Evolutionary conservation across 179 eudicot genomes (phyloP).

Genomic region (Beta corolliflora): DNA sequence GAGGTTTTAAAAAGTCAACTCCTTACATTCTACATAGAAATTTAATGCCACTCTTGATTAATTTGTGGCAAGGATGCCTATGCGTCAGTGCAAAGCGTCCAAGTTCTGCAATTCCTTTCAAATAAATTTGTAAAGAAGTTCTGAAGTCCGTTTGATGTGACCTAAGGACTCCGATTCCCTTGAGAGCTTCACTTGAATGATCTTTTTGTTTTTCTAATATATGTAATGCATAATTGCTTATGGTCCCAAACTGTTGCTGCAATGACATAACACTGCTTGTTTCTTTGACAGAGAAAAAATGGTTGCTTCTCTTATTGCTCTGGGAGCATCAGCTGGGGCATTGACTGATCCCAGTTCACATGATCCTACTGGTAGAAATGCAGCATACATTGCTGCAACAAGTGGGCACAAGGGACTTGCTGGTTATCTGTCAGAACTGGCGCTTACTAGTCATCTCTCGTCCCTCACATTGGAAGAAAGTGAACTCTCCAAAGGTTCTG

Average conservation of each 20-base stretch:
- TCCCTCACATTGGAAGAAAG: slow-evolving; percentile 72
- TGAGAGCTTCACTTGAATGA: background rate
- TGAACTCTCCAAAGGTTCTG: slow-evolving; percentile 68
- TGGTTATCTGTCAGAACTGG: slow-evolving; percentile 86
- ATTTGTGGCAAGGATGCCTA: background rate
- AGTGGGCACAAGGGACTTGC: slow-evolving; percentile 88
- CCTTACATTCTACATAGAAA: slow-evolving; percentile 29
- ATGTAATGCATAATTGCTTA: background rate
- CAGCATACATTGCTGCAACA: slow-evolving; percentile 79
- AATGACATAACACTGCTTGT: background rate
- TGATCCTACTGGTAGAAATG: slow-evolving; percentile 81
- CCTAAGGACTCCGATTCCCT: background rate
- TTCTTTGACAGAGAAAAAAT: slow-evolving; percentile 72
- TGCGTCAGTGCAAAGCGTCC: background rate
- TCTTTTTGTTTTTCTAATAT: too few relatives aligned
- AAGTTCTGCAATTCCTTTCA: background rate
- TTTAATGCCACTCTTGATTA: background rate
- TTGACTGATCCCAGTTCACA: slow-evolving; percentile 81
- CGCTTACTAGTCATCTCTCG: slow-evolving; percentile 79
- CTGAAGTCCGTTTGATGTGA: too few relatives aligned
- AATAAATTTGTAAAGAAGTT: too few relatives aligned
- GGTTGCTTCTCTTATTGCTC: slow-evolving; percentile 86
- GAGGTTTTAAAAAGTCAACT: too few relatives aligned
- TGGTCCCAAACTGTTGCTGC: background rate
- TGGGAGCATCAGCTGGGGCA: slow-evolving; percentile 88